A percentile compares a stretch with the other conserved stretches of the same genome.
Conservation (phyloP, 352 stramenopile species). For the Hyaloperonospora arabidopsidis region DNA sequence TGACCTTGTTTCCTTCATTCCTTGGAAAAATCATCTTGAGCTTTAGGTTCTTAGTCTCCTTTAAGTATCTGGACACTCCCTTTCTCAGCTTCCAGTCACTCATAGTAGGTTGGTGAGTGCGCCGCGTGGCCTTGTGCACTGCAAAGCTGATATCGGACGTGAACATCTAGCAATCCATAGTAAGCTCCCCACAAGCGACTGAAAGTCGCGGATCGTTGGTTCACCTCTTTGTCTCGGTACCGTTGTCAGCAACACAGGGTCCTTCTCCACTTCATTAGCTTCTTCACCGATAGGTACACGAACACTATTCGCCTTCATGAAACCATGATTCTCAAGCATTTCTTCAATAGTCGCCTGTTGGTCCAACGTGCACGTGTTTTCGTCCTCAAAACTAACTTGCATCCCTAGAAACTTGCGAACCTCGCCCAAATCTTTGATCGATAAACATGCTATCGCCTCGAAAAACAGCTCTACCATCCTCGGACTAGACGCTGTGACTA, state of each 20-base stretch:
- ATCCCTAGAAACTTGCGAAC: no score
- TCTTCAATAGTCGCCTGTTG: no score
- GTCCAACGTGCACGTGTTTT: no score
- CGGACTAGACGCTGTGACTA: no score
- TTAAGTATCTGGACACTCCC: not conserved
- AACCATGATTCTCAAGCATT: conserved; percentile 3
- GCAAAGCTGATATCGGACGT: not conserved
- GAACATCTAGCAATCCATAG: conserved; percentile 26
- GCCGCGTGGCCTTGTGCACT: not conserved
- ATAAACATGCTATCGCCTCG: no score
- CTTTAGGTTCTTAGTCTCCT: not conserved
- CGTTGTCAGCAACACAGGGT: no score
- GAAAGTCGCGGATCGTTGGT: conserved; percentile 18
- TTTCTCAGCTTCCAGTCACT: not conserved
- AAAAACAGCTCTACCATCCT: no score
- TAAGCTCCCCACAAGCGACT: conserved; percentile 27
- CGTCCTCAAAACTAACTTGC: no score
- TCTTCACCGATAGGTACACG: conserved; percentile 4
- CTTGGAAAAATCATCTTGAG: not conserved
- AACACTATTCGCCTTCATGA: conserved; percentile 19
- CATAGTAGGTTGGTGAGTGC: not conserved
- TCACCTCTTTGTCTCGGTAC: not conserved
- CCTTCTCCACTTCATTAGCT: not conserved
- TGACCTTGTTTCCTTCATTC: not conserved
- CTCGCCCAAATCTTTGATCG: no score